Base-by-base conservation (phyloP, 2,329 filamentous ascomycete species). In the Trichoderma koningii region DNA sequence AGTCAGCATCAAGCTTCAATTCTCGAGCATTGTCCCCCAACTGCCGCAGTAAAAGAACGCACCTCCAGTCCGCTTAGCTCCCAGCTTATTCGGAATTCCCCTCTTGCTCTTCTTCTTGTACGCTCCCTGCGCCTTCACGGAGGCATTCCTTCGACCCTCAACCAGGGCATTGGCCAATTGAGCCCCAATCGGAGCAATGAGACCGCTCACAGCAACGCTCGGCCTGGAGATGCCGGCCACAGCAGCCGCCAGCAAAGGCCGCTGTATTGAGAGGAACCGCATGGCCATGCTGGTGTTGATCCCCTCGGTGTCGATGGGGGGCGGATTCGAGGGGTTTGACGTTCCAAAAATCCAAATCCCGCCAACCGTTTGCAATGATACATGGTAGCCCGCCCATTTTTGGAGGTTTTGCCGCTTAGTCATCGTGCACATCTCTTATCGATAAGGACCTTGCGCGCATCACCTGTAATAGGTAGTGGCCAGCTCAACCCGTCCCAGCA, bases 11-110 rank as follows among this genome's bases (percentile, higher is more conserved):
- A 30, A 10, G 6, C 17, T n/a, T 17, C 34, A 23, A 34, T 19
- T 17, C 34, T 15, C 45, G n/a, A 2, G 10, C 45, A 21, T 23
- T n/a, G 5, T 30, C 19, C 12, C 10, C 15, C 47, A 45, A 60
- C 34, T 41, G 45, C 15, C 42, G 14, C 30, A 17, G 28, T 2
- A 17, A 52, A 28, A 30, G 23, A 15, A 81, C 86, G 50, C 82
- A 91, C 91, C 94, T 77, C 91, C 92, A 19, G 89, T 89, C 78
- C 94, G 92, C 84, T 99, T 99, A 5, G 94, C 93, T 70, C 95
- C 95, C 70, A 99, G 81, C 76, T 97, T 92, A 81, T 97, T 97
- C 34, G 84, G 81, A 66, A 86, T 82, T 26, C 84, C 85, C 74
- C 82, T 83, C 76, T 86, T 84, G 72, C 81, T 81, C 71, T 81